Evolutionary conservation across 2,329 filamentous ascomycete genomes (phyloP).

Genomic region (Mariannaea elegans): DNA sequence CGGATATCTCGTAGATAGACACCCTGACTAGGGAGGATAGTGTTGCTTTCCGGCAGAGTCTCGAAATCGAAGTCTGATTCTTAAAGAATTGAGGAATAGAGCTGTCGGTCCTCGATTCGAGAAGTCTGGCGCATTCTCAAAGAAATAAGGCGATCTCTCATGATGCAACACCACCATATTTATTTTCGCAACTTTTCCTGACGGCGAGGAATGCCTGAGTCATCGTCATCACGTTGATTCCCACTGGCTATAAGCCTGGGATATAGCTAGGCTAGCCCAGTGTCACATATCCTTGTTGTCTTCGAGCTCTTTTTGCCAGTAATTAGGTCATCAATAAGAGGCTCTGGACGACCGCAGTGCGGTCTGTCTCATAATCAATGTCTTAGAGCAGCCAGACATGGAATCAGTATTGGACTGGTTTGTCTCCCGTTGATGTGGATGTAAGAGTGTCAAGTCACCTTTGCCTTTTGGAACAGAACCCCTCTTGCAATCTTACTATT

Average conservation of each 20-base stretch:
- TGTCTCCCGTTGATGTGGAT: too few species aligned
- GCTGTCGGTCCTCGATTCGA: constrained; percentile 90
- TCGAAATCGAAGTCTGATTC: constrained; percentile 85
- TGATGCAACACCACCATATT: constrained; percentile 98
- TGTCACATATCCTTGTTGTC: constrained; percentile 98
- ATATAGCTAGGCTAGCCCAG: constrained; percentile 98
- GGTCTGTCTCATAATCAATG: constrained; percentile 92
- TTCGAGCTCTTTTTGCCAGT: constrained; percentile 97
- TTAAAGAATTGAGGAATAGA: constrained; percentile 88
- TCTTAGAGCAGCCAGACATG: constrained; percentile 79
- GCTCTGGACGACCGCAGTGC: constrained; percentile 86
- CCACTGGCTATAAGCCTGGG: constrained; percentile 92
- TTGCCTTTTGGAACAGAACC: constrained; percentile 86
- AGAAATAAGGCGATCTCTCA: constrained; percentile 90
- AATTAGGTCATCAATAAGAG: constrained; percentile 92
- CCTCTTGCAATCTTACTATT: constrained; percentile 84
- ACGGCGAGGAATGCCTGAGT: too few species aligned
- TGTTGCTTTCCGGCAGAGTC: constrained; percentile 63
- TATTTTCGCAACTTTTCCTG: constrained; percentile 87
- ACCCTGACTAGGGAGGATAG: constrained; percentile 76
- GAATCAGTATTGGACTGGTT: too few species aligned
- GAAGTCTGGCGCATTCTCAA: constrained; percentile 93
- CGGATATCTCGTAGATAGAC: constrained; percentile 74
- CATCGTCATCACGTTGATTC: constrained; percentile 77
- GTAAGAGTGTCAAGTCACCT: constrained; percentile 61